Evolutionary conservation across 1,139 yeast species (phyloP), one percentile per base, ranked within the genome.

Genomic region (Candida pseudocylindracea): DNA sequence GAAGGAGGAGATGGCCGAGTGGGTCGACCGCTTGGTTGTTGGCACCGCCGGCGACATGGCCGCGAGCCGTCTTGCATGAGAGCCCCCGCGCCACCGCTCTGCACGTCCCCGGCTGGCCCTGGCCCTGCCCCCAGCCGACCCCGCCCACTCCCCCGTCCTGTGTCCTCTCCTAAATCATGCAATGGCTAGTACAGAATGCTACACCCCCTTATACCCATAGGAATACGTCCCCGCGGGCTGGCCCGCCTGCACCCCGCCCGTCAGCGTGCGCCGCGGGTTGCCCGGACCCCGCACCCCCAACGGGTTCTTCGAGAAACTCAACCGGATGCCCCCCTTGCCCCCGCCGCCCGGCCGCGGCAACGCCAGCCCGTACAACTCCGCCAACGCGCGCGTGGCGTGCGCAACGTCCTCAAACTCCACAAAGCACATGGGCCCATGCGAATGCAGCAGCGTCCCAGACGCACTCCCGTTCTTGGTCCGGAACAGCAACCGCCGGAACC

Each of bases 371-470:
- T 88, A 88, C 35, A 88, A 57, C 51, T 83, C 94, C 28, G 93
- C 93, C 40, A 88, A 61, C 0, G 96, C 95, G 42, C 83, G 63
- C 1, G 96, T 83, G 3, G 98, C 98, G 51, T 69, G 80, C 2
- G 79, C 74, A 33, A 88, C 93, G 50, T 85, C 95, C 43, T 88
- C 96, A 58, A 88, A 88, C 55, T 88, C 98, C 36, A 88, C 98
- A 63, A 88, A 88, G 53, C 98, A 88, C 96, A 88, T 88, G 34
- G 98, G 98, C 2, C 98, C 98, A 53, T 76, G 91, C 40, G 62
- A 61, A 41, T 69, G 74, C 27, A 65, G 50, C 28, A 49, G 45
- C 12, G 50, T 39, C 13, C 45, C 37, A 25, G 50, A 37, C 33
- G 52, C 52, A 30, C 68, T 60, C 40, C 57, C 67, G 36, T 57